These are phyloP conservation scores for Neodidymelliopsis sp. DNA, from an alignment of 2,329 filamentous ascomycete species.

Conservation along the genomic window DNA sequence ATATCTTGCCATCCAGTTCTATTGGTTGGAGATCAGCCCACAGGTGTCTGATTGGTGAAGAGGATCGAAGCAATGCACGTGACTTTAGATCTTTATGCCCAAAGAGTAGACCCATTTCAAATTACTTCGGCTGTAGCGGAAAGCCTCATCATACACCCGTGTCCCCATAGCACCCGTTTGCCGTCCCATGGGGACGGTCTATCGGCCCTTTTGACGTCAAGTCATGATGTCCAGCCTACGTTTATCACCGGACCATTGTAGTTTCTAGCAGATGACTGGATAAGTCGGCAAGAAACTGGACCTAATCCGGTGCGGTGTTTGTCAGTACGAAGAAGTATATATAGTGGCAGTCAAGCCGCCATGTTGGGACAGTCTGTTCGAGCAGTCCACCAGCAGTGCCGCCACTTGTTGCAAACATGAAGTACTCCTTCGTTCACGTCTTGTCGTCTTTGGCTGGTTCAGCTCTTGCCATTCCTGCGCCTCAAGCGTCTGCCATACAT, in stretches of 20 bases:
- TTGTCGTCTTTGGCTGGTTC: conserved; percentile 11
- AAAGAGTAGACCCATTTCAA: neutral
- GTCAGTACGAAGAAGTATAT: neutral
- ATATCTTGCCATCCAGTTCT: too few species aligned
- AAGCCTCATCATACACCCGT: neutral
- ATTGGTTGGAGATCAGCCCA: too few species aligned
- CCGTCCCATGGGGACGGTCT: neutral
- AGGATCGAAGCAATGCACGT: too few species aligned
- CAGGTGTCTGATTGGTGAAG: too few species aligned
- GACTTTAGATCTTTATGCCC: too few species aligned
- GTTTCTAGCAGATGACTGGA: conserved; percentile 1
- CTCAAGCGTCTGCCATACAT: conserved; percentile 10
- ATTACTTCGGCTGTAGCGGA: conserved; percentile 1
- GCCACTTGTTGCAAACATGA: conserved; percentile 6
- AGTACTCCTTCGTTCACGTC: conserved; percentile 4
- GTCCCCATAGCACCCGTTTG: neutral
- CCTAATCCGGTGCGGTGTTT: neutral
- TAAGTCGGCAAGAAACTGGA: neutral
- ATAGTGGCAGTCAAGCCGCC: neutral
- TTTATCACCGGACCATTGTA: neutral
- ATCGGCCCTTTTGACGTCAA: conserved; percentile 6
- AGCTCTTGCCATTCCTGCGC: conserved; percentile 15
- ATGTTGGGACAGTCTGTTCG: neutral
- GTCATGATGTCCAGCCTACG: neutral
- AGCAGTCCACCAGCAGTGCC: neutral